Percentiles rank a stretch among this genome's conserved stretches.
Conservation (phyloP, 306 rosid species). For the Amphicarpaea edgeworthii region DNA sequence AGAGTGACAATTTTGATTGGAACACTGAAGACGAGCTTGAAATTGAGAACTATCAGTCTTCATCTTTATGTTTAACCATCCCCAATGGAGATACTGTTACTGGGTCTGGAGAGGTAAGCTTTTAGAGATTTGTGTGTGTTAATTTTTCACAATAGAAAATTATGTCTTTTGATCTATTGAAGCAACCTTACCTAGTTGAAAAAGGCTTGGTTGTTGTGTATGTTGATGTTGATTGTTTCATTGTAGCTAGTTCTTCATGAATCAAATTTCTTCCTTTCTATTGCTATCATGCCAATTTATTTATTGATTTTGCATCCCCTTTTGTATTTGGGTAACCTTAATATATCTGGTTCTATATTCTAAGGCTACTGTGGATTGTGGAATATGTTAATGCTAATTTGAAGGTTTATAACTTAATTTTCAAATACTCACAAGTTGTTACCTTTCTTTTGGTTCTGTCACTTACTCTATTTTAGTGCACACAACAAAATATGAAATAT, state of each 20-base stretch:
- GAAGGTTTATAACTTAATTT: background rate
- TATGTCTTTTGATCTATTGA: background rate
- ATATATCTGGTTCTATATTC: slow-evolving; percentile 8
- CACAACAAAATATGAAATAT: background rate
- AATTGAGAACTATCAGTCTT: slow-evolving; percentile 65
- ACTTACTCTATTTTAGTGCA: slow-evolving; percentile 16
- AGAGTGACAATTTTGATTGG: slow-evolving; percentile 74
- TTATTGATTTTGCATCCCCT: slow-evolving; percentile 9
- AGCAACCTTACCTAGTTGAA: background rate
- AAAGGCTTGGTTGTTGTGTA: background rate
- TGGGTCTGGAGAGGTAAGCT: slow-evolving; percentile 62
- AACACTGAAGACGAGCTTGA: slow-evolving; percentile 88
- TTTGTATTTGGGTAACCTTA: slow-evolving; percentile 1
- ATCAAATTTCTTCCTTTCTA: slow-evolving; percentile 18
- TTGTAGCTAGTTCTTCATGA: slow-evolving; percentile 9
- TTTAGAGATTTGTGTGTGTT: slow-evolving; percentile 9
- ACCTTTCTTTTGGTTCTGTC: slow-evolving; percentile 27
- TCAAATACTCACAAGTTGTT: slow-evolving; percentile 11
- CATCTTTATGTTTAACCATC: slow-evolving; percentile 52
- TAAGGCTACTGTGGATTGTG: background rate
- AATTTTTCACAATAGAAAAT: background rate
- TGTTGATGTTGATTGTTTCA: background rate
- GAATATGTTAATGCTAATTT: slow-evolving; percentile 11
- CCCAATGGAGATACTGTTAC: slow-evolving; percentile 55
- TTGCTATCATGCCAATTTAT: slow-evolving; percentile 5